Evolutionary conservation across 2,329 filamentous ascomycete genomes (phyloP), one percentile per base, ranked within the genome.

Genomic region (Calonectria pseudoturangicola): DNA sequence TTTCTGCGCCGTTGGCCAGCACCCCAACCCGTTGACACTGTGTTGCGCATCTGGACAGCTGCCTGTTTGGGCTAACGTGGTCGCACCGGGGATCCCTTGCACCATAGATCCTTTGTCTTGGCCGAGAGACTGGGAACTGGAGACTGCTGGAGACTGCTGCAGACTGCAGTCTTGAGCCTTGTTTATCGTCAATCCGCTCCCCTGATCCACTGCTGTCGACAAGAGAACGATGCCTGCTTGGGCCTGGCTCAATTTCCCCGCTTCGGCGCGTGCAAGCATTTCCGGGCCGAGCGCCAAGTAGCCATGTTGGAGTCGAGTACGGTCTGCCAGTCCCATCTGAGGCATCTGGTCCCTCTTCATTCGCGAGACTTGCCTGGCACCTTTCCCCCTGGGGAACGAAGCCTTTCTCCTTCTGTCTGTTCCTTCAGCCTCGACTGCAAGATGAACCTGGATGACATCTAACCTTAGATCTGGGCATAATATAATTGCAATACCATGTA

Each of bases 371-470:
- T 74, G 69, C 68, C 64, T 63, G 70, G 73, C 78, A 74, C 78
- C 78, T 77, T 80, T 71, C 78, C 78, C 71, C 68, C 72, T 78
- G 73, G 56, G 77, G 78, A 78, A 80, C 72, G 73, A 78, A 79
- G 74, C 78, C 74, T 74, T 77, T 73, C 74, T 79, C 47, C 72
- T 74, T 79, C 78, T 67, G 76, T 79, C 73, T 75, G 69, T 67
- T 75, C 66, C 71, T 75, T 75, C 74, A 80, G 78, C 78, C 78
- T 76, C 77, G 79, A 79, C 79, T 79, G 77, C 76, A 76, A 76
- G 74, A 76, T 76, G 74, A 66, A 74, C 76, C 73, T 77, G 72
- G 69, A 73, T 67, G 58, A 70, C 60, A 73, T 77, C 72, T 75
- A 73, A 73, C 73, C 74, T 68, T 60, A 78, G 74, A 79, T 77